Evolutionary conservation across 805 yeast genomes (phyloP), one percentile per base, ranked within the genome.

Genomic region (Babjeviella inositovora): DNA sequence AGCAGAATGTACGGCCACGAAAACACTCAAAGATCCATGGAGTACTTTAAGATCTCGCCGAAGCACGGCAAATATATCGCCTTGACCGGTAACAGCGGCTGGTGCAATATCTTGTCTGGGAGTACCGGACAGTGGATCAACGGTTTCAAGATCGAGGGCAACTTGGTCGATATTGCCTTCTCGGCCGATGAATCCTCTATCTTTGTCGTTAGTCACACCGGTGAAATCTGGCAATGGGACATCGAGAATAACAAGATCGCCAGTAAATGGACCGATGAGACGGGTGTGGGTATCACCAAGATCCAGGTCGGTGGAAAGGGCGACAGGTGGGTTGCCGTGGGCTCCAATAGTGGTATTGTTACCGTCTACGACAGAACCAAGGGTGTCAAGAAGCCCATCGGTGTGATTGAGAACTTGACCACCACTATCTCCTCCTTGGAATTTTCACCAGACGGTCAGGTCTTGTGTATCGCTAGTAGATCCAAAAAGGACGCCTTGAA

Each of bases 1-100:
- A 68, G 79, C 25, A 68, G 95, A 47, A 50, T 87, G 60, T 87
- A 85, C 43, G 98, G 98, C 4, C 93, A 85, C 39, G 94, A 81
- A 40, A 53, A 62, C 17, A 68, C 74, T 17, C 97, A 87, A 53
- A 64, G 66, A 34, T 73, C 92, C 7, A 81, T 84, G 61, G 98
- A 90, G 45, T 63, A 74, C 37, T 87, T 90, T 50, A 70, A 71
- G 40, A 30, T 79, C 10, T 77, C 90, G 13, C 74, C 74, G 1
- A n/a, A n/a, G n/a, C 61, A 62, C 33, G 95, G 96, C 9, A 51
- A 49, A 17, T 75, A 53, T 33, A 53, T 90, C 17, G 93, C 82
- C 2, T 50, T 90, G 22, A 56, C 67, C 18, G 98, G 97, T 36
- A 70, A 70, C 30, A 68, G 74, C 26, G 99, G 99, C 16, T 87